Base-by-base conservation (phyloP, 768 basidiomycete genomes). In the Boletellus ananiceps region DNA sequence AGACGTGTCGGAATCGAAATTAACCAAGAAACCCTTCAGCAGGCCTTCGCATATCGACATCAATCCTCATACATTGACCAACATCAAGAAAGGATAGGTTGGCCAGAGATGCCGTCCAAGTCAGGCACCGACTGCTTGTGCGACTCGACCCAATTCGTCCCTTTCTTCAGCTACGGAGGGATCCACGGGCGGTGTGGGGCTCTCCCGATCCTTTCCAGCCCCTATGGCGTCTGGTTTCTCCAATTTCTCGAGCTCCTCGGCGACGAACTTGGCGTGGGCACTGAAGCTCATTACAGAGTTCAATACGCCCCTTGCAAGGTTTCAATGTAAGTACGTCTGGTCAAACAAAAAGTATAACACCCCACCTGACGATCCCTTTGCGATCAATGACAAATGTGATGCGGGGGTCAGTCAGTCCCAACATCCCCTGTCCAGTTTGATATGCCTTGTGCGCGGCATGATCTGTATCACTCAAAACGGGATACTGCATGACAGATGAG, bases 351-450 rank as follows among this genome's bases (percentile, higher is more conserved):
- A 21, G 13, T 16, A 15, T 8, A 35, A 34, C 5, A 25, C 74
- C 52, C 31, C 64, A 87, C 82, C 77, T 74, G 25, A 93, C 71
- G 39, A 81, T 69, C 8, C 91, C 89, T 44, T 83, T 74, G 43
- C 69, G 73, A 62, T 90, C 88, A 51, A 93, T 81, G 57, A 92
- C 73, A 60, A 90, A 84, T 3, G 90, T 93, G 31, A 81, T 78
- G 12, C 91, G 78, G 4, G 80, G 78, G 36, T 79, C 75, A 0
- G 70, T 69, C 12, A 92, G 53, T 15, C 91, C 90, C 25, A 91
- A 63, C 54, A 92, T 56, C 1, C 80, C 80, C 56, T 78, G 84
- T 11, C 79, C 80, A n/a, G 89, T 75, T 2, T 74, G 68, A 58
- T 86, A 93, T 3, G 77, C 73, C 58, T 82, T 80, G 55, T 82